These are phyloP conservation scores for Taphrina confusa DNA, from an alignment of 1,139 yeast species.

Conservation along the genomic window DNA sequence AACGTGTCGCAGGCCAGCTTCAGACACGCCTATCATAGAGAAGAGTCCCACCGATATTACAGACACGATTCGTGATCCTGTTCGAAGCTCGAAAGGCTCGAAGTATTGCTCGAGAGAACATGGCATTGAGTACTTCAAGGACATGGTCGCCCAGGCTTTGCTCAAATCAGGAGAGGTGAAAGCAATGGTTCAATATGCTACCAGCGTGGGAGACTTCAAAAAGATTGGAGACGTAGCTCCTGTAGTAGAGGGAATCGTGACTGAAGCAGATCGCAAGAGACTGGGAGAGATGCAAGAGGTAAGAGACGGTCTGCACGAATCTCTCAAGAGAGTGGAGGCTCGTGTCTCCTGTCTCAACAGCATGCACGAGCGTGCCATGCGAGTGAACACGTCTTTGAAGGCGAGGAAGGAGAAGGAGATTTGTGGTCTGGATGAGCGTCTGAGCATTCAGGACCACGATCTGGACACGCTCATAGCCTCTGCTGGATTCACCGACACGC, in stretches of 20 bases:
- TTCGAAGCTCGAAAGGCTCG: neutral
- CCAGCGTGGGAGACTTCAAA: conserved; percentile 45
- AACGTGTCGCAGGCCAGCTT: conserved; percentile 63
- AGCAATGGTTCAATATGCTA: conserved; percentile 49
- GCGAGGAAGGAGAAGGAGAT: conserved; percentile 46
- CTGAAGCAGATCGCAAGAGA: conserved; percentile 31
- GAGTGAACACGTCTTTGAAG: conserved; percentile 35
- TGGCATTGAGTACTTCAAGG: conserved; percentile 59
- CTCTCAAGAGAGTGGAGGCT: conserved; percentile 38
- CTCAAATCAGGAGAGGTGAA: conserved; percentile 41
- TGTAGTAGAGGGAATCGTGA: conserved; percentile 38
- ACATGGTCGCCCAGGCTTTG: conserved; percentile 32
- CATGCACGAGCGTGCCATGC: conserved; percentile 40
- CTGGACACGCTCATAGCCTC: conserved; percentile 39
- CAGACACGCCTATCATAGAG: conserved; percentile 17
- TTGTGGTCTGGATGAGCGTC: conserved; percentile 50
- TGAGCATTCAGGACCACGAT: conserved; percentile 42
- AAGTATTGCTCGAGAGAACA: conserved; percentile 79
- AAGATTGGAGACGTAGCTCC: conserved; percentile 48
- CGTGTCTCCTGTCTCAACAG: conserved; percentile 38
- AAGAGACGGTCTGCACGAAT: conserved; percentile 8
- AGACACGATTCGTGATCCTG: conserved; percentile 36
- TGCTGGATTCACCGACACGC: conserved; percentile 24
- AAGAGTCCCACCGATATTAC: conserved; percentile 11
- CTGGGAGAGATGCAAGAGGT: conserved; percentile 21